Conservation (phyloP, 768 basidiomycete genomes). For the Sarcodon aspratus region DNA sequence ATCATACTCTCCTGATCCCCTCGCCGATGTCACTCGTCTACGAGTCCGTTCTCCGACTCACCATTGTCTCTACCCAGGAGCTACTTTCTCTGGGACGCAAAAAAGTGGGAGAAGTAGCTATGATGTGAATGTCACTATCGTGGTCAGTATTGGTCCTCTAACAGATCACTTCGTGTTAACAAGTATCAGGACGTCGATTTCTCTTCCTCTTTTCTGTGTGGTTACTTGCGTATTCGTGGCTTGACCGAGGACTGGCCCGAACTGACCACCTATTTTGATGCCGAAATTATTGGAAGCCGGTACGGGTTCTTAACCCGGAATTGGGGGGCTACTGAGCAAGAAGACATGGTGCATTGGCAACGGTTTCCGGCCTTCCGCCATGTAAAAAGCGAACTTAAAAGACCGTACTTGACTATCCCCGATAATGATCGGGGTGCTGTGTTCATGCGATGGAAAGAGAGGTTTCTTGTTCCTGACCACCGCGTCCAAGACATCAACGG, state of each 20-base stretch:
- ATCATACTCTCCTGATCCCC: constrained; percentile 32
- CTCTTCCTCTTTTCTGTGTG: constrained; percentile 72
- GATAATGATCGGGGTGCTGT: constrained; percentile 62
- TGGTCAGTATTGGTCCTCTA: constrained; percentile 43
- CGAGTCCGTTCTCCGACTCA: constrained; percentile 63
- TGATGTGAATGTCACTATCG: constrained; percentile 86
- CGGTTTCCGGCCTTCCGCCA: constrained; percentile 87
- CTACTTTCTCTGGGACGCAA: constrained; percentile 84
- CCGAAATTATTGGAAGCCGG: constrained; percentile 86
- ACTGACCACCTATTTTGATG: constrained; percentile 93
- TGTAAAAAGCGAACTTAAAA: constrained; percentile 67
- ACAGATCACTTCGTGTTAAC: neutral
- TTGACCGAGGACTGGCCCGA: constrained; percentile 93
- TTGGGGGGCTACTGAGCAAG: constrained; percentile 85
- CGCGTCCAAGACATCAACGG: constrained; percentile 89
- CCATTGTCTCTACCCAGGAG: constrained; percentile 80
- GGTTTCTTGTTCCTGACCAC: constrained; percentile 92
- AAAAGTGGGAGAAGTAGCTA: constrained; percentile 91
- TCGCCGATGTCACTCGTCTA: constrained; percentile 65
- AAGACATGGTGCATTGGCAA: constrained; percentile 91
- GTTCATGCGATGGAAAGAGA: constrained; percentile 97
- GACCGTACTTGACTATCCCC: constrained; percentile 72
- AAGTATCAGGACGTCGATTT: constrained; percentile 77
- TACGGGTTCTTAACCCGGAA: constrained; percentile 87
- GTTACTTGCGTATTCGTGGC: constrained; percentile 87